phyloP scores from a whole-genome alignment of 306 rosid genomes.

The Lotus japonicus region DNA sequence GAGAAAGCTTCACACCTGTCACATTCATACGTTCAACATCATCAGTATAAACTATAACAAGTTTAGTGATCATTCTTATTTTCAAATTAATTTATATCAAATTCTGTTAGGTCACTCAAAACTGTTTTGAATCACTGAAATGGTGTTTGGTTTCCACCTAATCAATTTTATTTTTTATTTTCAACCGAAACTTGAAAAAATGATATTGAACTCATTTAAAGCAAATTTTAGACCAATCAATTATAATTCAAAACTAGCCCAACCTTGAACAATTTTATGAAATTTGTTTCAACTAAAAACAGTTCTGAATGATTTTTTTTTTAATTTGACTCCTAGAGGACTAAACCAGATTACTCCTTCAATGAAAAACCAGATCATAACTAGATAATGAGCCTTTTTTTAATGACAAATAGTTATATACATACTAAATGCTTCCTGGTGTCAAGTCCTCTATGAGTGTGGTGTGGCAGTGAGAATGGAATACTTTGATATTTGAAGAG shows the following conservation, averaged over 20 bases:
- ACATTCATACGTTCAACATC: not conserved
- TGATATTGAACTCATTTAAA: too few relatives aligned
- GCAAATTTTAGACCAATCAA: not conserved
- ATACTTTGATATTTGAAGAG: not conserved
- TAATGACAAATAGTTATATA: not conserved
- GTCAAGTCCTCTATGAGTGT: not conserved
- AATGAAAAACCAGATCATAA: constrained; percentile 4
- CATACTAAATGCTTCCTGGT: not conserved
- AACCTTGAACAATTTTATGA: too few relatives aligned
- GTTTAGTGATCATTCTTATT: not conserved
- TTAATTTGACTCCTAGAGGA: not conserved
- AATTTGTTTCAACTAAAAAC: not conserved
- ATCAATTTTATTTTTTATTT: not conserved
- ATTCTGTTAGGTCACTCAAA: not conserved
- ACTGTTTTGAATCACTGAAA: too few relatives aligned
- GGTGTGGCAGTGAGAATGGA: not conserved
- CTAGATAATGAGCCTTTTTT: not conserved
- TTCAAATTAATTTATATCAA: not conserved
- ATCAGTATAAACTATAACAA: not conserved
- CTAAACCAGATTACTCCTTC: not conserved
- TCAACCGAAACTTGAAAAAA: too few relatives aligned
- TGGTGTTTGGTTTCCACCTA: not conserved
- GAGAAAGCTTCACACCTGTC: constrained; percentile 74
- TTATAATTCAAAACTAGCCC: not conserved
- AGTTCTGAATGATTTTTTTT: not conserved